phyloP scores from a whole-genome alignment of 2,329 filamentous ascomycete genomes.

The Diaporthe sp. region DNA sequence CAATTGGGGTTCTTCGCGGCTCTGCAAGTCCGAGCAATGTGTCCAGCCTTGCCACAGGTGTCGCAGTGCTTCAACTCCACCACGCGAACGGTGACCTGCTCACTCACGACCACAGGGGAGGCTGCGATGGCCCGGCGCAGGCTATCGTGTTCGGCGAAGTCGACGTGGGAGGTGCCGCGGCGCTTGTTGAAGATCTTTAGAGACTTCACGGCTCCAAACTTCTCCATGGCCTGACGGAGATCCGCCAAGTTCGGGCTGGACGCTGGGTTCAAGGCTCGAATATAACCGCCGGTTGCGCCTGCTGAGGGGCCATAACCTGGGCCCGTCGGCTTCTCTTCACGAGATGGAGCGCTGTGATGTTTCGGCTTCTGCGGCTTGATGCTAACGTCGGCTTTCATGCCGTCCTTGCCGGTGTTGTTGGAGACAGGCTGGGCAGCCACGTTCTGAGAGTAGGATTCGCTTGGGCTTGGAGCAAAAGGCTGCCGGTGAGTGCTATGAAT shows the following conservation, averaged over 20 bases:
- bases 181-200: neutral
- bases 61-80: slow-evolving; percentile 5
- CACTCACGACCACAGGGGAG: neutral
- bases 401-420: neutral
- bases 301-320: neutral
- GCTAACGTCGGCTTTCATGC: neutral
- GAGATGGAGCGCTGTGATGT: neutral
- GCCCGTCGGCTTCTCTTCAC: neutral
- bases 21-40: neutral
- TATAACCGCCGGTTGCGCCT: slow-evolving; percentile 5
- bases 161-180: neutral
- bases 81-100: neutral
- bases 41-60: slow-evolving; percentile 15
- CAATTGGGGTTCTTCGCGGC: neutral
- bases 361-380: neutral
- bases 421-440: too few species aligned
- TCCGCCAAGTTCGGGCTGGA: neutral
- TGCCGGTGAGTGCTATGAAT: neutral
- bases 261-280: neutral
- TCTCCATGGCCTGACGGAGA: slow-evolving; percentile 31
- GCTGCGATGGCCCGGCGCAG: slow-evolving; percentile 3
- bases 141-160: neutral
- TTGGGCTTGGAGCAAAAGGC: neutral
- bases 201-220: slow-evolving; percentile 15
- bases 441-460: neutral